Conservation (phyloP, 495 filamentous ascomycete species). For the Copromyces sp. region DNA sequence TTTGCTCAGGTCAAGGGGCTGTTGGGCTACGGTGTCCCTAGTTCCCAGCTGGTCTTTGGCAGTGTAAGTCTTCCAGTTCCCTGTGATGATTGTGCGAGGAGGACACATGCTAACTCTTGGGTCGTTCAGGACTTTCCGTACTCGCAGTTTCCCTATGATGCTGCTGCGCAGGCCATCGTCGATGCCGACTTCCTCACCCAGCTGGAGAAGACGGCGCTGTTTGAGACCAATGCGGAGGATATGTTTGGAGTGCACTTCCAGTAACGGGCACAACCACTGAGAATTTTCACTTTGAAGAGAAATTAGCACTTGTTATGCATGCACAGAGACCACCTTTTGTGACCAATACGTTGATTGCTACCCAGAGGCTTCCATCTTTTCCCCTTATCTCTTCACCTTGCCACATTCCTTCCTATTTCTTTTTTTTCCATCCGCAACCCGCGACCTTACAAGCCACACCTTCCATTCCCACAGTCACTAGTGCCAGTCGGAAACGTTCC, state of each 20-base stretch:
- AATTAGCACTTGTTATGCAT: neutral
- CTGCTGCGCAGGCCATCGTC: neutral
- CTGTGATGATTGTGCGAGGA: neutral
- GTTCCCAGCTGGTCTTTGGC: conserved; percentile 1
- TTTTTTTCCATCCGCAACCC: neutral
- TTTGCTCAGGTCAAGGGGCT: conserved; percentile 4
- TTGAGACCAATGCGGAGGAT: neutral
- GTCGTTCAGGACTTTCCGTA: neutral
- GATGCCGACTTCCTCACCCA: neutral
- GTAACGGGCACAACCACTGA: neutral
- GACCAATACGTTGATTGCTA: neutral
- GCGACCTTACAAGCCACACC: neutral
- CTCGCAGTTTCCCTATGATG: neutral
- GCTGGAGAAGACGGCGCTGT: neutral
- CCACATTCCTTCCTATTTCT: neutral
- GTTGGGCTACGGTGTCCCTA: neutral
- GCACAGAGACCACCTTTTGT: neutral
- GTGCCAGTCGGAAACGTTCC: neutral
- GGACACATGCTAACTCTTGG: neutral
- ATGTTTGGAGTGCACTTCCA: neutral
- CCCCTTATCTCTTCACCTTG: neutral
- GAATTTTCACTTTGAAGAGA: neutral
- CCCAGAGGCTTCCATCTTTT: neutral
- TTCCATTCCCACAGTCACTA: neutral
- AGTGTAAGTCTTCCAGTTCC: neutral